A percentile compares a stretch with the other conserved stretches of the same genome.
Conservation (phyloP, 345 rosid genomes). For the Heritiera littoralis region DNA sequence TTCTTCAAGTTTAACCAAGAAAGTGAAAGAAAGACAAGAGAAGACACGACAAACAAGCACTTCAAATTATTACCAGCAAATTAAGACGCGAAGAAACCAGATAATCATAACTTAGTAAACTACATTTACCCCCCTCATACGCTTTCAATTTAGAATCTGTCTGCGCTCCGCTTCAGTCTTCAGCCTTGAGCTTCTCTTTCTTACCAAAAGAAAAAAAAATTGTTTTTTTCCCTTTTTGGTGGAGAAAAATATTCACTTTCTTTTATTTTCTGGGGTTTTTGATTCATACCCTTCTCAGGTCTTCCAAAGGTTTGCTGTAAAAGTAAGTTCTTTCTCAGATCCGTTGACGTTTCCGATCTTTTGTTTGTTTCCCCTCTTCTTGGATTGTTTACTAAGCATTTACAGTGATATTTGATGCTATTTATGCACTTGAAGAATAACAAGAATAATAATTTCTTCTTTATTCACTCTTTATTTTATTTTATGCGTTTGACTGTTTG, state of each 20-base stretch:
- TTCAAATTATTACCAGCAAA: too few relatives aligned
- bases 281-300: not conserved
- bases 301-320: not conserved
- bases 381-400: not conserved
- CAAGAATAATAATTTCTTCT: not conserved
- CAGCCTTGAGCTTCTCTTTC: not conserved
- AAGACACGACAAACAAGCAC: too few relatives aligned
- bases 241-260: not conserved
- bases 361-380: not conserved
- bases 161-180: not conserved
- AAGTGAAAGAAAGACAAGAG: too few relatives aligned
- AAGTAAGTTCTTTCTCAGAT: constrained; percentile 14
- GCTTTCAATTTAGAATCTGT: not conserved
- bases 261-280: constrained; percentile 1
- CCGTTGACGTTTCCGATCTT: not conserved
- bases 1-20: too few relatives aligned
- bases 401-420: not conserved
- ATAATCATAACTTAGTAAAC: too few relatives aligned
- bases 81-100: too few relatives aligned
- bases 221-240: too few relatives aligned
- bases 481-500: constrained; percentile 2
- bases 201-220: not conserved
- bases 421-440: not conserved
- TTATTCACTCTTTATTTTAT: not conserved
- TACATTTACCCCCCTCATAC: too few relatives aligned